Conservation (phyloP, 768 basidiomycete genomes). For the Trichaptum fuscoviolaceum region DNA sequence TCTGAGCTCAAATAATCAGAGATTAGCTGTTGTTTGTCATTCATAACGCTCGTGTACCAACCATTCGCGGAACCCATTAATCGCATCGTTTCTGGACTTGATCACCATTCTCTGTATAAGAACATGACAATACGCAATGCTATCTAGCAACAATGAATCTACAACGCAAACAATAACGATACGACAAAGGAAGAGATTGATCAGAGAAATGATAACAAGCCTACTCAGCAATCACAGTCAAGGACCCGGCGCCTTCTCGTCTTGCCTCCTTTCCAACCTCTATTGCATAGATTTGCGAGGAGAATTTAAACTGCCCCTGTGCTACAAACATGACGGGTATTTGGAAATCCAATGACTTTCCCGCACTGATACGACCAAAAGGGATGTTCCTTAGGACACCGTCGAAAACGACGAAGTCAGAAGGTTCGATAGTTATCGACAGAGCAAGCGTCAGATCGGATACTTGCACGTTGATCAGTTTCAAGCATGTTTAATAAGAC, state of each 20-base stretch:
- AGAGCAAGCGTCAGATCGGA: constrained; percentile 46
- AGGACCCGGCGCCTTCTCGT: not conserved
- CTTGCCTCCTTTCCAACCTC: not conserved
- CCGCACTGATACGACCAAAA: constrained; percentile 55
- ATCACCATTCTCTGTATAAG: not conserved
- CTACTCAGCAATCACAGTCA: not conserved
- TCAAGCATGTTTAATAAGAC: not conserved
- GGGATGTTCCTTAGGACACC: constrained; percentile 58
- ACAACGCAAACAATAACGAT: not conserved
- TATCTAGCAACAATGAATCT: not conserved
- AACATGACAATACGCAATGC: not conserved
- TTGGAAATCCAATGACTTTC: constrained; percentile 46
- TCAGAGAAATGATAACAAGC: not conserved
- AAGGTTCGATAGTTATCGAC: constrained; percentile 51
- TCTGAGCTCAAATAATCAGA: not conserved
- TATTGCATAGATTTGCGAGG: not conserved
- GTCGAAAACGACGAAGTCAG: constrained; percentile 64
- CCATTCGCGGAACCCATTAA: not conserved
- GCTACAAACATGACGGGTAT: constrained; percentile 70
- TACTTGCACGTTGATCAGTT: constrained; percentile 31
- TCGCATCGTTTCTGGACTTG: not conserved
- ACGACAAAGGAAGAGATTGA: not conserved
- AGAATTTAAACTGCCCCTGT: constrained; percentile 53
- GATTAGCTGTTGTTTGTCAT: not conserved
- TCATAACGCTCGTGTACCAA: not conserved